Conservation (phyloP, 164 flowering plant genomes). For the Nelumbo lutea region DNA sequence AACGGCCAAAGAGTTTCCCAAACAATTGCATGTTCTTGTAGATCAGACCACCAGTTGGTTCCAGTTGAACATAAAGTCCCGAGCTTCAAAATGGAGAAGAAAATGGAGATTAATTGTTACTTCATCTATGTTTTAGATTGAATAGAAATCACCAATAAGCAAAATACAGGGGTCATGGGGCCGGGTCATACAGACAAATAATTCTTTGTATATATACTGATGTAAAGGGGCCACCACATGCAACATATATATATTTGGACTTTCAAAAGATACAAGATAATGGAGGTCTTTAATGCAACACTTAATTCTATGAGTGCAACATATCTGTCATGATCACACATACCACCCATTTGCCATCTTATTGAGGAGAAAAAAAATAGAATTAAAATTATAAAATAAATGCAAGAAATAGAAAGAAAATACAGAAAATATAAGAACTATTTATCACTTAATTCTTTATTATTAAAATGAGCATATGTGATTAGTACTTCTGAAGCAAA, state of each 20-base stretch:
- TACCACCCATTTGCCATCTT: background rate
- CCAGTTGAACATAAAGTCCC: too few species aligned
- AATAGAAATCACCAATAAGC: background rate
- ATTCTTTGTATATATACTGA: background rate
- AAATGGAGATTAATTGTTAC: background rate
- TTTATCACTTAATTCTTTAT: too few species aligned
- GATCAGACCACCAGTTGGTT: too few species aligned
- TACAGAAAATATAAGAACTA: too few species aligned
- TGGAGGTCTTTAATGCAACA: slow-evolving; percentile 8
- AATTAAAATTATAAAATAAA: too few species aligned
- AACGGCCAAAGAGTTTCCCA: too few species aligned
- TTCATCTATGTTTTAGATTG: background rate
- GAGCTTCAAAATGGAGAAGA: background rate
- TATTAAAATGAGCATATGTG: too few species aligned
- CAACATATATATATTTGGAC: slow-evolving; percentile 2
- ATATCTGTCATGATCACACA: background rate
- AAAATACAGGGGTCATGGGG: background rate
- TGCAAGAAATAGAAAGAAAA: too few species aligned
- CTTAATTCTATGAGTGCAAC: slow-evolving; percentile 10
- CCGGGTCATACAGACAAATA: background rate
- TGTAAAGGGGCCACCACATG: slow-evolving; percentile 6
- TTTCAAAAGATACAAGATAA: slow-evolving; percentile 1
- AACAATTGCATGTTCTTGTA: too few species aligned
- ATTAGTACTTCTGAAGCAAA: too few species aligned
- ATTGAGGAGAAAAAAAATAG: background rate